phyloP scores from a whole-genome alignment of 1,139 yeast species.

The Pichia cactophila region DNA sequence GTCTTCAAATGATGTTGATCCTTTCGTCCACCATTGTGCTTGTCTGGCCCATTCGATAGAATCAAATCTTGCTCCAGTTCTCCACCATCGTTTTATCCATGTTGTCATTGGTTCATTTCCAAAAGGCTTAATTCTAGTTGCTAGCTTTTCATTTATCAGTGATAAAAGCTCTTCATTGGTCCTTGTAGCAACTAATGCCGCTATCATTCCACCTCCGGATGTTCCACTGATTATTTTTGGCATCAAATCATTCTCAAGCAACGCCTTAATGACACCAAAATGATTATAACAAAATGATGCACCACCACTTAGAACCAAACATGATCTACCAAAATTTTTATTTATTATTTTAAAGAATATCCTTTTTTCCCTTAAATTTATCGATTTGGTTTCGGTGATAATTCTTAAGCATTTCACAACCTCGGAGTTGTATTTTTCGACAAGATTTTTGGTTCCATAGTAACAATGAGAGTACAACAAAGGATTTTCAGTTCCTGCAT shows the following conservation, averaged over 20 bases:
- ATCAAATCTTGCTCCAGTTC: constrained; percentile 75
- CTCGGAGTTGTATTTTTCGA: constrained; percentile 48
- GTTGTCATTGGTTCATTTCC: constrained; percentile 51
- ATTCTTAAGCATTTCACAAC: constrained; percentile 42
- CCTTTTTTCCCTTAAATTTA: constrained; percentile 38
- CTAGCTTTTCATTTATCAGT: constrained; percentile 54
- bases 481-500: constrained; percentile 73
- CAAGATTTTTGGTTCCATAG: constrained; percentile 62
- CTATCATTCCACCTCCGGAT: constrained; percentile 77
- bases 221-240: constrained; percentile 74
- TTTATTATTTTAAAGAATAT: constrained; percentile 51
- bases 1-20: constrained; percentile 66
- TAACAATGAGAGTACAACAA: constrained; percentile 66
- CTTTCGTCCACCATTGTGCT: constrained; percentile 61
- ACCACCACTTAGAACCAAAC: constrained; percentile 71
- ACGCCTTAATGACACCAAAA: constrained; percentile 68
- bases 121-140: constrained; percentile 63
- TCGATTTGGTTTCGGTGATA: constrained; percentile 34
- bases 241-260: constrained; percentile 56
- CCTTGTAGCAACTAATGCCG: constrained; percentile 64
- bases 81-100: constrained; percentile 60
- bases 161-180: constrained; percentile 57
- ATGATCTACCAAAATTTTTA: constrained; percentile 66
- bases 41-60: constrained; percentile 69
- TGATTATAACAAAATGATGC: constrained; percentile 75